phyloP scores from a whole-genome alignment of 164 flowering plant species.

The Magnolia officinalis region DNA sequence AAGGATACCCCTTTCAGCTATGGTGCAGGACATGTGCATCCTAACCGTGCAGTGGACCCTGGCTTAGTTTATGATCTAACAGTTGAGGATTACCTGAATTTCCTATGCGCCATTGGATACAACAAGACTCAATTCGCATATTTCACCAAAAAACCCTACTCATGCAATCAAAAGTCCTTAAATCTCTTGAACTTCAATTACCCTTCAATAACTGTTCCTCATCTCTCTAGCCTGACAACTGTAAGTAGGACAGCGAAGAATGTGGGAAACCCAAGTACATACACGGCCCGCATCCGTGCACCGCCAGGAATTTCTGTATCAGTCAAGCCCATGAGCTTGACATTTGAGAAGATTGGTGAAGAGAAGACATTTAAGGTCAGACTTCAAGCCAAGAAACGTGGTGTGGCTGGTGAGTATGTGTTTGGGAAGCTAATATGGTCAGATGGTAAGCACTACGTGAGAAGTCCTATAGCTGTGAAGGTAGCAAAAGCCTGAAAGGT shows the following conservation, averaged over 20 bases:
- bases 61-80: slow-evolving; percentile 55
- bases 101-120: slow-evolving; percentile 42
- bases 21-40: slow-evolving; percentile 48
- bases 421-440: slow-evolving; percentile 67
- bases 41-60: slow-evolving; percentile 48
- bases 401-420: slow-evolving; percentile 23
- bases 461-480: slow-evolving; percentile 57
- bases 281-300: slow-evolving; percentile 20
- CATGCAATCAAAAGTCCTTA: not conserved
- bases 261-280: slow-evolving; percentile 49
- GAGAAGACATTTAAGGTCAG: slow-evolving; percentile 44
- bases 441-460: slow-evolving; percentile 60
- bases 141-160: not conserved
- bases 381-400: slow-evolving; percentile 9
- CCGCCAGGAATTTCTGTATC: slow-evolving; percentile 32
- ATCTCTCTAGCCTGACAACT: slow-evolving; percentile 18
- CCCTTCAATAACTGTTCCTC: slow-evolving; percentile 57
- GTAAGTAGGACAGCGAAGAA: slow-evolving; percentile 46
- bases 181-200: slow-evolving; percentile 25
- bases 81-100: slow-evolving; percentile 35
- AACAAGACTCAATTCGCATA: not conserved
- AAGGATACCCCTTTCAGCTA: slow-evolving; percentile 37
- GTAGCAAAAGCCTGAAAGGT: not conserved
- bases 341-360: slow-evolving; percentile 29
- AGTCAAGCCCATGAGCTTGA: slow-evolving; percentile 29